Percentiles rank a stretch among this genome's conserved stretches.
phyloP scores from a whole-genome alignment of 106 monocot species.

The Apostasia ramifera region DNA sequence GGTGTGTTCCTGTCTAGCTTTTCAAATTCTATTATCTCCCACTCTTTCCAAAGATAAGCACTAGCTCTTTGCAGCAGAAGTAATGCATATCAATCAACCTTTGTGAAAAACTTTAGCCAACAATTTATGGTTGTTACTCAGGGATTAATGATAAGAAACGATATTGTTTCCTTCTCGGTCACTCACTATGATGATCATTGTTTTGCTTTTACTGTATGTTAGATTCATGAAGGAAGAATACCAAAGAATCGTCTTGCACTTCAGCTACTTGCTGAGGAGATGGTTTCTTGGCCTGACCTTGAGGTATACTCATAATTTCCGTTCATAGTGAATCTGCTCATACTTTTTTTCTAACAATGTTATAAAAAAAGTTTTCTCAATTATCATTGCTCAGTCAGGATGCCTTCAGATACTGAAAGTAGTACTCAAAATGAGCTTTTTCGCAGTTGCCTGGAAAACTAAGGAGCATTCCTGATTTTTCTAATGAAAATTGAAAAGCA shows the following conservation, averaged over 20 bases:
- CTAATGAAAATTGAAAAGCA: too few relatives aligned
- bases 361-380: not conserved
- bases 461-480: not conserved
- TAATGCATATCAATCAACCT: too few relatives aligned
- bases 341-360: not conserved
- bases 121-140: too few relatives aligned
- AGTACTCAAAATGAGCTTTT: not conserved
- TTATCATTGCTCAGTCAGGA: too few relatives aligned
- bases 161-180: not conserved
- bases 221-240: constrained; percentile 81
- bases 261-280: constrained; percentile 76
- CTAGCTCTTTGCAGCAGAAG: too few relatives aligned
- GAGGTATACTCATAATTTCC: constrained; percentile 42
- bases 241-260: constrained; percentile 68
- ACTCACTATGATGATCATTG: constrained; percentile 1
- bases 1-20: too few relatives aligned
- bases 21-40: too few relatives aligned
- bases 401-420: not conserved
- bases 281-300: constrained; percentile 88
- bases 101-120: too few relatives aligned
- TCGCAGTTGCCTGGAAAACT: not conserved
- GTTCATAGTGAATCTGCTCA: not conserved
- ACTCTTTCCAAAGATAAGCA: too few relatives aligned
- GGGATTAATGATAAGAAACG: too few relatives aligned
- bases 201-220: not conserved